Evolutionary conservation across 768 basidiomycete genomes (phyloP).

Genomic region (Kwoniella dejecticola): DNA sequence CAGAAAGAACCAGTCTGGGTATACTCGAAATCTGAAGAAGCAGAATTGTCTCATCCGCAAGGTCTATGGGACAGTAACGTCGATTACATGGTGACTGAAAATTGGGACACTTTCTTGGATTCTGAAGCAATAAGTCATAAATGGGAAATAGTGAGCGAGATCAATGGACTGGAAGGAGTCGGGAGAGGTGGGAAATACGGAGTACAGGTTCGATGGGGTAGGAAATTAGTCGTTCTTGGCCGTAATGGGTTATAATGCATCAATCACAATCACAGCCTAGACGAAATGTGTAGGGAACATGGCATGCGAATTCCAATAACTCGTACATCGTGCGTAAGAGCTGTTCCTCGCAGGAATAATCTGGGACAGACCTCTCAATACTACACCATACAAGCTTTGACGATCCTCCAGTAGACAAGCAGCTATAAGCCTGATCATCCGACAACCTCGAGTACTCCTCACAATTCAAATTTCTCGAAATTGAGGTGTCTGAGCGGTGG

Average conservation of each 20-base stretch:
- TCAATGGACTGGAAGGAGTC: slow-evolving; percentile 35
- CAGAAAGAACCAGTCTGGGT: slow-evolving; percentile 59
- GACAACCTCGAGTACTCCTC: too few species aligned
- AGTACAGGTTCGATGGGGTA: slow-evolving; percentile 29
- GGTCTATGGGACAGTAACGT: slow-evolving; percentile 25
- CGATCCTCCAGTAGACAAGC: too few species aligned
- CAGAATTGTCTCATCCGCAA: slow-evolving; percentile 17
- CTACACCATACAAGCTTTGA: too few species aligned
- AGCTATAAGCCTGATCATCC: too few species aligned
- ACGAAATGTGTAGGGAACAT: too few species aligned
- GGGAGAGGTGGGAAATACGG: slow-evolving; percentile 28
- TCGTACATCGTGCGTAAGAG: too few species aligned
- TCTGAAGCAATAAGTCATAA: neutral
- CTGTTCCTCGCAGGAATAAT: too few species aligned
- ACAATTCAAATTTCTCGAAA: too few species aligned
- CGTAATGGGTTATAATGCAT: neutral
- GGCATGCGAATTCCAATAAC: too few species aligned
- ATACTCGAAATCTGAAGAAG: slow-evolving; percentile 79
- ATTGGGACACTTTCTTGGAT: slow-evolving; percentile 13
- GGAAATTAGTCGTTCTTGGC: slow-evolving; percentile 23
- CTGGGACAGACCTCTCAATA: too few species aligned
- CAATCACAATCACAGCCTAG: too few species aligned
- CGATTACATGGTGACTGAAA: slow-evolving; percentile 41
- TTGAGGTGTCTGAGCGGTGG: too few species aligned
- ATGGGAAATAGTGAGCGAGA: slow-evolving; percentile 33